Conservation (phyloP, 768 basidiomycete species). For the Gloeopeniophorella convolvens region DNA sequence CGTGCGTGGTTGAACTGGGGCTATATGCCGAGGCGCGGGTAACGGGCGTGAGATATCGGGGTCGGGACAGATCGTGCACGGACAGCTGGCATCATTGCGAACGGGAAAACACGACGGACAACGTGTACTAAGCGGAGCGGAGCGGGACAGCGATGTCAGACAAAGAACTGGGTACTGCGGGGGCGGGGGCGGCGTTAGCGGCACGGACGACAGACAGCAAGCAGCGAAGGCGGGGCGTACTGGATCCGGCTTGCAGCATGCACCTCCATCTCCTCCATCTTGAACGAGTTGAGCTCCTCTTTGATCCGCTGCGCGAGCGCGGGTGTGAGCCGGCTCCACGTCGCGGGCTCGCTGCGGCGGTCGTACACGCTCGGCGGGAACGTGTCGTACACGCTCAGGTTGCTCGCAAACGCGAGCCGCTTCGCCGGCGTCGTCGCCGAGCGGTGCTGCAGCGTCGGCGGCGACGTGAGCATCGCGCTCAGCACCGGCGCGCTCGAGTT, state of each 20-base stretch:
- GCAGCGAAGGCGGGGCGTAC: slow-evolving; percentile 41
- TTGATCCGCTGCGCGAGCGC: slow-evolving; percentile 94
- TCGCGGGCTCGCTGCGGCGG: slow-evolving; percentile 90
- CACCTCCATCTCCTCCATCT: slow-evolving; percentile 99
- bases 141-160: slow-evolving; percentile 40
- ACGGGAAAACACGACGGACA: slow-evolving; percentile 15
- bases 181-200: slow-evolving; percentile 13
- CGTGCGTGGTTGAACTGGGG: neutral
- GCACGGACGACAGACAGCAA: neutral
- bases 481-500: slow-evolving; percentile 89
- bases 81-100: slow-evolving; percentile 4
- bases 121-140: no score
- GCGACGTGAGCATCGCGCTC: slow-evolving; percentile 44
- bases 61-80: slow-evolving; percentile 18
- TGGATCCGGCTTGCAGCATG: slow-evolving; percentile 89
- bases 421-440: slow-evolving; percentile 67
- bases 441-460: slow-evolving; percentile 58
- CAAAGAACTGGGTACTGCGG: slow-evolving; percentile 80
- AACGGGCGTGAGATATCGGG: slow-evolving; percentile 11
- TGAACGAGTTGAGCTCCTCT: slow-evolving; percentile 96
- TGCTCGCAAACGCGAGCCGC: slow-evolving; percentile 81
- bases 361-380: slow-evolving; percentile 90
- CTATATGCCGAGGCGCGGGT: slow-evolving; percentile 11
- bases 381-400: slow-evolving; percentile 94
- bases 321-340: slow-evolving; percentile 94